Evolutionary conservation across 352 stramenopile species (phyloP).

Genomic region (Phytophthora brassicae): DNA sequence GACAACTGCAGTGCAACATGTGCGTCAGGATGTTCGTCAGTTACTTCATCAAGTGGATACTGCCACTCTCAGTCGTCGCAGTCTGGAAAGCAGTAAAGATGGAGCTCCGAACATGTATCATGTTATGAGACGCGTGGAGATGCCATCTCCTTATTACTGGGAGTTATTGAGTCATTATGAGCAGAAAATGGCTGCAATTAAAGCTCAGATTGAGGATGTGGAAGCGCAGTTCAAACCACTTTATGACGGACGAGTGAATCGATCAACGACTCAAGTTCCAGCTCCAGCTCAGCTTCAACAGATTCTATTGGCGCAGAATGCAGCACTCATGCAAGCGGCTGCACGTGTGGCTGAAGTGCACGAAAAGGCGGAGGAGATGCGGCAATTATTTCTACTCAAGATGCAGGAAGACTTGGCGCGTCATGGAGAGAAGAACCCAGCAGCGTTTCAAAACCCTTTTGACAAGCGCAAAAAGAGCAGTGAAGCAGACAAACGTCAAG

Average conservation of each 20-base stretch:
- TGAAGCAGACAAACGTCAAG: conserved; percentile 54
- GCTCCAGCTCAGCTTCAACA: conserved; percentile 59
- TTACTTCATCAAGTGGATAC: conserved; percentile 73
- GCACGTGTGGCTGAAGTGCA: conserved; percentile 77
- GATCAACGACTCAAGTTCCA: conserved; percentile 5
- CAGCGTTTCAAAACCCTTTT: conserved; percentile 73
- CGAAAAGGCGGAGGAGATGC: conserved; percentile 73
- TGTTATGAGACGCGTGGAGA: conserved; percentile 74
- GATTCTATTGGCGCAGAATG: conserved; percentile 77
- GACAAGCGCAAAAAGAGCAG: conserved; percentile 77
- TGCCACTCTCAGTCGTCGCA: conserved; percentile 64
- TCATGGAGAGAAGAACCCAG: conserved; percentile 61
- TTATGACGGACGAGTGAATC: conserved; percentile 34
- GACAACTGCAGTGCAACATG: conserved; percentile 55
- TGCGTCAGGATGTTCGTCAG: conserved; percentile 76
- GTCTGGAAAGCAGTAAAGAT: conserved; percentile 50
- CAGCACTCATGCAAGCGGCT: conserved; percentile 72
- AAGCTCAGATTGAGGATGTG: conserved; percentile 74
- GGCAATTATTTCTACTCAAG: conserved; percentile 63
- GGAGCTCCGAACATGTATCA: conserved; percentile 48
- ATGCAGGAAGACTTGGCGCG: conserved; percentile 62
- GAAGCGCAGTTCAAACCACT: conserved; percentile 64
- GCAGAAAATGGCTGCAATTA: conserved; percentile 67
- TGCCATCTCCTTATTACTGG: conserved; percentile 84
- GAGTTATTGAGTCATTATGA: conserved; percentile 75